Evolutionary conservation across 1,284 basidiomycete species (phyloP), one percentile per base, ranked within the genome.

Genomic region (Jaminaea rosea): DNA sequence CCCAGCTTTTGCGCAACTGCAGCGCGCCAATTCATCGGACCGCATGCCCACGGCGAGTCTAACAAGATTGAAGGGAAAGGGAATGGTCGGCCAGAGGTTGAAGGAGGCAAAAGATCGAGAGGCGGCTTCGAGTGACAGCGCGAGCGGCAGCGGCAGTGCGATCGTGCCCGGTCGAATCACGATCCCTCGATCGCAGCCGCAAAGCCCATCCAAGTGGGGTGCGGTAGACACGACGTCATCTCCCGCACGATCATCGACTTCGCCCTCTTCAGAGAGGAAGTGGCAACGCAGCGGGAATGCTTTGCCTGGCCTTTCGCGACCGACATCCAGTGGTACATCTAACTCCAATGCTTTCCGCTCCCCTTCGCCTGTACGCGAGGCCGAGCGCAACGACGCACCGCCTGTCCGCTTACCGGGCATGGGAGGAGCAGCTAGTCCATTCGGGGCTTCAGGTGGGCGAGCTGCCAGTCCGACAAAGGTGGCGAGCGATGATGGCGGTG

Each of bases 71-170:
- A 57, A 60, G 46, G 64, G 60, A 21, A 55, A 64, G 37, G 58
- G 57, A 42, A 63, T 65, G 65, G 66, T 69, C 24, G 63, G 60
- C 0, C 66, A 69, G 53, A 55, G 66, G 17, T 56, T 69, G 41
- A 56, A 59, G 29, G 66, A 69, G 59, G 66, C 66, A 4, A 58
- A 65, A 48, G 48, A 60, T 51, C 54, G 66, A 4, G 63, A 59
- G n/a, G 50, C 48, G 17, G 47, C 31, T 10, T 31, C 29, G 29
- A 31, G 15, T 31, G 29, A 8, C 29, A 31, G 29, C 15, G 29
- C 9, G 29, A 31, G 29, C 15, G 29, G 29, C 9, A 31, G 29
- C 29, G 29, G 29, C 9, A 31, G 29, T 15, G 29, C 9, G 29
- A 31, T 42, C 39, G 39, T n/a, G n/a, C n/a, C n/a, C n/a, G n/a